Evolutionary conservation across 1,284 basidiomycete genomes (phyloP), one percentile per base, ranked within the genome.

Genomic region (Coriolopsis trogii): DNA sequence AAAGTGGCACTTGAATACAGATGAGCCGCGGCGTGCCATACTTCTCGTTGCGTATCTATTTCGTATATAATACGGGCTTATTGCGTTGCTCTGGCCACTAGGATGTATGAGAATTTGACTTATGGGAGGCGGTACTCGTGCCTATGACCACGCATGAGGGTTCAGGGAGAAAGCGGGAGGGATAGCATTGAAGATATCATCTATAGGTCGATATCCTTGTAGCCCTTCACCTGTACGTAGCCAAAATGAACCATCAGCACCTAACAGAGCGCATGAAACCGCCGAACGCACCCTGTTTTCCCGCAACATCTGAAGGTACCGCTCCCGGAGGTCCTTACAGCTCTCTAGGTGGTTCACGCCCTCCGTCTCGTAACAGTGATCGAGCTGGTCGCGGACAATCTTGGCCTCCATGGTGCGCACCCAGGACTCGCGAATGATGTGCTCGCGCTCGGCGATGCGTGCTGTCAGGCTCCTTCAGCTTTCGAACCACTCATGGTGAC

Each of bases 371-470:
- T 96, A 93, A 73, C 96, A 99, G 72, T 94, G 95, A 58, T 87
- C 82, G 50, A 99, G 82, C 72, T 97, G 92, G 58, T 93, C 88
- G 57, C 88, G 85, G 46, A 98, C 93, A 53, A 99, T 79, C 43
- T 93, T 85, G 21, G 88, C 86, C 73, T 98, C 93, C 94, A 98
- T 97, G 23, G 91, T 87, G 65, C 87, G 89, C 39, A 98, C 81
- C 96, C 96, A 99, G 50, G 90, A 89, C 74, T 97, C 93, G 53
- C 93, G 88, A 65, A 98, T 79, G 71, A 84, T 80, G 41, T 85
- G 77, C 54, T 96, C 93, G 43, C 91, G 88, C 59, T 81, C 80
- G 60, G 80, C 70, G 40, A 88, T 68, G 67, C 79, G 82, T 23
- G 78, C 87, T 89, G 54, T 40, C 33, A 46, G 16, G 25, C 18